These are phyloP conservation scores for Penicillium sp. DNA, from an alignment of 2,329 filamentous ascomycete genomes.

Conservation along the genomic window DNA sequence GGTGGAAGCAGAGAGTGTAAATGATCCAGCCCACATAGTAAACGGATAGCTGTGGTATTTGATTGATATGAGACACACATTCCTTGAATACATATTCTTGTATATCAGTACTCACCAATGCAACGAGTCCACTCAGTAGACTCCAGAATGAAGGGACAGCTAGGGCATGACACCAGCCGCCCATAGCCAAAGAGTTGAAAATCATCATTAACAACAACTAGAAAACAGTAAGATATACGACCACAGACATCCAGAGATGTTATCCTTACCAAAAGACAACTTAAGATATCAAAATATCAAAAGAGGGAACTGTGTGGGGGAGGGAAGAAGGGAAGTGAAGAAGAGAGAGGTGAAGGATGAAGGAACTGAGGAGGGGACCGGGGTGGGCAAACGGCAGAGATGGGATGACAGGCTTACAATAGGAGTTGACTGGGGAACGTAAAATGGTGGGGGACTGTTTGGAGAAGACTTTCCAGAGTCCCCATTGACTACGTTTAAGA, in stretches of 20 bases:
- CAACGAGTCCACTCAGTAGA: background rate
- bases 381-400: background rate
- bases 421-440: too few species aligned
- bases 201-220: background rate
- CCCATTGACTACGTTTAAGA: background rate
- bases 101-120: conserved; percentile 8
- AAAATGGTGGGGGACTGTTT: background rate
- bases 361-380: background rate
- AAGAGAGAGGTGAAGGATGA: background rate
- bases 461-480: background rate
- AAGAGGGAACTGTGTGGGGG: background rate
- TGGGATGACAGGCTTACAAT: background rate
- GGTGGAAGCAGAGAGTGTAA: conserved; percentile 33
- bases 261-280: background rate
- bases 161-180: background rate
- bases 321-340: background rate
- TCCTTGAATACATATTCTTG: background rate
- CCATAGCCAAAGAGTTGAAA: background rate
- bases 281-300: background rate
- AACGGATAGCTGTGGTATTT: background rate
- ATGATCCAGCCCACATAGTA: conserved; percentile 14
- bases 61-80: background rate
- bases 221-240: background rate
- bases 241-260: background rate
- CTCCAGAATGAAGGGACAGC: conserved; percentile 1